Evolutionary conservation across 257 asterid genomes (phyloP).

Genomic region (Catharanthus roseus): DNA sequence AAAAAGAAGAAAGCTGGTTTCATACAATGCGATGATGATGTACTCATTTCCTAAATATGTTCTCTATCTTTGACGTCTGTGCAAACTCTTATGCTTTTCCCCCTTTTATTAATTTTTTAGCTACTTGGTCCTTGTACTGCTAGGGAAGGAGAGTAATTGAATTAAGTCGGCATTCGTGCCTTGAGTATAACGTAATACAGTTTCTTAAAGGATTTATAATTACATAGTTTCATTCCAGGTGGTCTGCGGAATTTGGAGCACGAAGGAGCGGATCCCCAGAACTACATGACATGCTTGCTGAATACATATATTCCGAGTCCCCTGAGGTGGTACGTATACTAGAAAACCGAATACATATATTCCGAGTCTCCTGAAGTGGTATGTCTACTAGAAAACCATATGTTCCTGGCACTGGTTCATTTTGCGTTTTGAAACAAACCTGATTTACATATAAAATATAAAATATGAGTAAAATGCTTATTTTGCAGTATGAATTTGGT

Average conservation of each 20-base stretch:
- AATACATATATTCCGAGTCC: constrained; percentile 75
- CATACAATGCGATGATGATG: neutral
- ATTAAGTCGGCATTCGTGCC: neutral
- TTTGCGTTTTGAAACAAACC: neutral
- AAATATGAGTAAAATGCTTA: neutral
- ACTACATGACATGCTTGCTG: constrained; percentile 92
- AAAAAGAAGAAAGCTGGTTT: neutral
- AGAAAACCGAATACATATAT: constrained; percentile 62
- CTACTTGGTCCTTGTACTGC: neutral
- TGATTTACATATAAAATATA: neutral
- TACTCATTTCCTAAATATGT: neutral
- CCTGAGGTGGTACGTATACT: constrained; percentile 72
- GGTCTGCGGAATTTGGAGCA: constrained; percentile 88
- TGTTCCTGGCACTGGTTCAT: constrained; percentile 6
- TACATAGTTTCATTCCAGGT: constrained; percentile 42
- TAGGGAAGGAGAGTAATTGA: neutral
- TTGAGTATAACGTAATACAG: neutral
- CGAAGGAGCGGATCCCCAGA: constrained; percentile 78
- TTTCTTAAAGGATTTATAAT: neutral
- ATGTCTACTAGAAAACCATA: constrained; percentile 18
- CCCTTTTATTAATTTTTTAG: neutral
- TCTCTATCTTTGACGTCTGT: neutral
- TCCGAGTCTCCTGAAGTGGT: constrained; percentile 95
- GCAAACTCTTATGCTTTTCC: neutral
- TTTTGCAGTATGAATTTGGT: neutral